phyloP scores from a whole-genome alignment of 2,329 filamentous ascomycete genomes.

The Coniella vitis region DNA sequence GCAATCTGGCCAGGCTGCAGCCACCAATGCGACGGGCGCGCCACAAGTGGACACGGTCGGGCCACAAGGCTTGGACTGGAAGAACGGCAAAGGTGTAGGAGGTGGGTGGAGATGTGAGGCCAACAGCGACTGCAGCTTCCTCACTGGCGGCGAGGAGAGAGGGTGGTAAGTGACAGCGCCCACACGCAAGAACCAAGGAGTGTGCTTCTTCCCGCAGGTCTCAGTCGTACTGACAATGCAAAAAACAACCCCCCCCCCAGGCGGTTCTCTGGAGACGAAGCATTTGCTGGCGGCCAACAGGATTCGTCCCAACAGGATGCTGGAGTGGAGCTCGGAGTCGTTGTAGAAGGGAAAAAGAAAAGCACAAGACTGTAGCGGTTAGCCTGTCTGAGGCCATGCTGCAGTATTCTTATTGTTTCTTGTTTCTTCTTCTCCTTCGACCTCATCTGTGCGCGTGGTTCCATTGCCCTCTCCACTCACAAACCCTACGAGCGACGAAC shows the following conservation, averaged over 20 bases:
- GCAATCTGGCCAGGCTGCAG: neutral
- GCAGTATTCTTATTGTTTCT: neutral
- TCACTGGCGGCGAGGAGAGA: conserved; percentile 74
- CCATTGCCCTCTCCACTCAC: neutral
- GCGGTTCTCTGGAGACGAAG: conserved; percentile 35
- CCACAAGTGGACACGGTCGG: conserved; percentile 17
- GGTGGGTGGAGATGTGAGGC: conserved; percentile 74
- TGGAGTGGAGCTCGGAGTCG: conserved; percentile 27
- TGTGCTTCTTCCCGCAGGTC: neutral
- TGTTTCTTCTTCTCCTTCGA: neutral
- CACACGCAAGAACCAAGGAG: no score
- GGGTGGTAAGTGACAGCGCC: conserved; percentile 60
- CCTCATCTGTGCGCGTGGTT: no score
- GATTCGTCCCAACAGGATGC: conserved; percentile 22
- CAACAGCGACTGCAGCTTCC: conserved; percentile 81
- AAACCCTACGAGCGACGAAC: neutral
- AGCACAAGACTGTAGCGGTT: conserved; percentile 9
- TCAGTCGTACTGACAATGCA: conserved; percentile 12
- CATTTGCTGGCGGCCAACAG: conserved; percentile 25
- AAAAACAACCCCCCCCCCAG: no score
- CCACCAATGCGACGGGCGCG: neutral
- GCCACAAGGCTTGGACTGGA: conserved; percentile 39
- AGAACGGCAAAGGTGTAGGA: conserved; percentile 51
- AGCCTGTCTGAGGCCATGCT: conserved; percentile 1
- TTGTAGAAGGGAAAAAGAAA: conserved; percentile 23